Base-by-base conservation (phyloP, 2,329 filamentous ascomycete species). In the Ascochyta viciae-villosae region DNA sequence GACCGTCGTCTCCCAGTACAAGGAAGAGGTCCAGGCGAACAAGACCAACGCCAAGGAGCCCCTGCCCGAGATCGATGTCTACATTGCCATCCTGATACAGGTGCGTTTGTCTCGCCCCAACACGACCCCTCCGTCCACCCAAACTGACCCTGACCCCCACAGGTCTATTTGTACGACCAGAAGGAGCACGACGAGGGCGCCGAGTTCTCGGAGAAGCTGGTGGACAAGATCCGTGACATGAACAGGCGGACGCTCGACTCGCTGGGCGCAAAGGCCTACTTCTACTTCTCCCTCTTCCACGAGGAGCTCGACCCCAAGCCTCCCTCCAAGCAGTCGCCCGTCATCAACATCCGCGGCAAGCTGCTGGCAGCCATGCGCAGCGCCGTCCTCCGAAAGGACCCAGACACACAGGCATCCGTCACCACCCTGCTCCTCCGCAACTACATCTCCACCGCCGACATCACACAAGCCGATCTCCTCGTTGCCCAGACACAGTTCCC, bases 401-500 rank as follows among this genome's bases (percentile, higher is more conserved):
- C 92, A 63, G 95, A 99, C 71, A 97, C 91, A n/a, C 94, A 98
- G 80, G 92, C 95, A 26, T 92, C 94, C 0, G 92, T 98, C 66
- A 98, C 96, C 65, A 96, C 96, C 13, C 84, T 99, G 54, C 84
- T 99, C 48, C 88, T 99, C 66, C 91, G 95, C 68, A 99, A 95
- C 80, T 99, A 99, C 77, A 87, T 99, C 63, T 88, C 90, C 44
- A 98, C 94, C 40, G 96, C 95, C 64, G 94, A 98, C 78, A 97
- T 99, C 77, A 89, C 90, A 52, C 95, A 99, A 80, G 95, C 95
- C 66, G 95, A 99, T 77, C 86, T 98, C 35, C 86, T 99, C 54
- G 91, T 99, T 61, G 94, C 92, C 29, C 95, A 99, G 79, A 96
- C 95, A 27, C 89, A 95, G 74, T 98, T 99, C 77, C 95, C 95